Evolutionary conservation across 345 rosid genomes (phyloP).

Genomic region (Gossypium ekmanianum): DNA sequence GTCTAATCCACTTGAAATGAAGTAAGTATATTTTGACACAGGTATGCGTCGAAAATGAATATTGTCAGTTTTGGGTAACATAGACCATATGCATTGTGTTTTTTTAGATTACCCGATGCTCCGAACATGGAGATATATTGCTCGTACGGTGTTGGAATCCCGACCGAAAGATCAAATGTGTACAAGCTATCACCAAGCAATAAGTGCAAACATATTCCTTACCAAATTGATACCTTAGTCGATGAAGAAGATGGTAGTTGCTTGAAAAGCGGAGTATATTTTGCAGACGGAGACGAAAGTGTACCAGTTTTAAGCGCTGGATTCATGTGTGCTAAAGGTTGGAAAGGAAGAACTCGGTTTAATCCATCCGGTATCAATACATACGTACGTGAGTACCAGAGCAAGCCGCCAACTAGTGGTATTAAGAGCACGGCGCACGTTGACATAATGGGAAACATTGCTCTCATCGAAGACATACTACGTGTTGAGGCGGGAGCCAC

Average conservation of each 20-base stretch:
- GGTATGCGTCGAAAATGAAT: no score
- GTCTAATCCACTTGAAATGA: conserved; percentile 76
- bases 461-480: conserved; percentile 56
- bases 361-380: conserved; percentile 55
- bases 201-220: conserved; percentile 58
- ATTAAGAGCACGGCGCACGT: conserved; percentile 53
- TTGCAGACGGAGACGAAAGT: conserved; percentile 55
- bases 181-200: conserved; percentile 44
- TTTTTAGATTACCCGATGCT: conserved; percentile 60
- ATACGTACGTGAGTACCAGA: conserved; percentile 48
- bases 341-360: conserved; percentile 68
- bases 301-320: conserved; percentile 63
- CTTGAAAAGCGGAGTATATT: conserved; percentile 48
- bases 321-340: conserved; percentile 70
- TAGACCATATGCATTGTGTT: neutral
- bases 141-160: conserved; percentile 68
- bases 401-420: conserved; percentile 49
- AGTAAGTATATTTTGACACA: conserved; percentile 28
- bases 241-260: conserved; percentile 40
- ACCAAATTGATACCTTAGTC: conserved; percentile 47
- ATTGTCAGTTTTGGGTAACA: neutral
- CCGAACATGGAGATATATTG: conserved; percentile 67
- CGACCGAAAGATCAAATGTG: conserved; percentile 61
- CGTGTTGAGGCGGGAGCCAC: conserved; percentile 58
- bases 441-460: conserved; percentile 66